A percentile compares a stretch with the other conserved stretches of the same genome.
These are phyloP conservation scores for Raffaelea albimanens DNA, from an alignment of 2,329 filamentous ascomycete genomes.

Conservation along the genomic window DNA sequence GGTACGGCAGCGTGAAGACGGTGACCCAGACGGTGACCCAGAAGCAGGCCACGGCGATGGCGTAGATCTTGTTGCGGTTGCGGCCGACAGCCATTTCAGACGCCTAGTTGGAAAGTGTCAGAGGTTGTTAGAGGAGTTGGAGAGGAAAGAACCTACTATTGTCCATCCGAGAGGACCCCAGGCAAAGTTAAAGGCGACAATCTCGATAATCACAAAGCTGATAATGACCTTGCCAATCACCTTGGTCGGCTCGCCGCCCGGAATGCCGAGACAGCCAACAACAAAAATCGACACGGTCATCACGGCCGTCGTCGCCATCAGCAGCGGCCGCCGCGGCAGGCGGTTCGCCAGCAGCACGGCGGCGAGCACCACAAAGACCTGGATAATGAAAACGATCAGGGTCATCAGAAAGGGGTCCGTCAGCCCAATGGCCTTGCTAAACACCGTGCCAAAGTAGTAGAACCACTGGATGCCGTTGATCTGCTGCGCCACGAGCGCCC, in stretches of 20 bases:
- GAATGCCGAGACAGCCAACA: conserved; percentile 30
- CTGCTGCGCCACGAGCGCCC: conserved; percentile 35
- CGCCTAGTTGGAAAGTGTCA: conserved; percentile 12
- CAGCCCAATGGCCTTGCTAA: conserved; percentile 31
- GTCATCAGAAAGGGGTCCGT: conserved; percentile 30
- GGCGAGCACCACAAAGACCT: conserved; percentile 29
- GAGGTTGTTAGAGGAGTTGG: neutral
- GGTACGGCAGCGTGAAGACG: conserved; percentile 11
- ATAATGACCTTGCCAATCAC: conserved; percentile 28
- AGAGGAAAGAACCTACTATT: conserved; percentile 16
- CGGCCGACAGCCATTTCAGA: conserved; percentile 37
- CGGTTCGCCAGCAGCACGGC: conserved; percentile 31
- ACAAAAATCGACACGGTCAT: conserved; percentile 31
- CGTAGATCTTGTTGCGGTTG: conserved; percentile 37
- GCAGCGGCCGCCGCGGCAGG: conserved; percentile 26
- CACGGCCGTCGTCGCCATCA: conserved; percentile 26
- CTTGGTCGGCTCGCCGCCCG: conserved; percentile 11
- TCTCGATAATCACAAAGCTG: conserved; percentile 31
- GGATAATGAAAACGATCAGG: conserved; percentile 31
- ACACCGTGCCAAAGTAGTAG: conserved; percentile 33
- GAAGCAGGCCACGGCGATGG: conserved; percentile 31
- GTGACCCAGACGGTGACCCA: conserved; percentile 31
- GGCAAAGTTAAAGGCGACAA: conserved; percentile 34
- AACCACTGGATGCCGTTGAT: conserved; percentile 40
- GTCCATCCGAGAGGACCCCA: conserved; percentile 31